These are phyloP conservation scores for Aphanomyces euteiches DNA, from an alignment of 352 stramenopile species.

Conservation along the genomic window DNA sequence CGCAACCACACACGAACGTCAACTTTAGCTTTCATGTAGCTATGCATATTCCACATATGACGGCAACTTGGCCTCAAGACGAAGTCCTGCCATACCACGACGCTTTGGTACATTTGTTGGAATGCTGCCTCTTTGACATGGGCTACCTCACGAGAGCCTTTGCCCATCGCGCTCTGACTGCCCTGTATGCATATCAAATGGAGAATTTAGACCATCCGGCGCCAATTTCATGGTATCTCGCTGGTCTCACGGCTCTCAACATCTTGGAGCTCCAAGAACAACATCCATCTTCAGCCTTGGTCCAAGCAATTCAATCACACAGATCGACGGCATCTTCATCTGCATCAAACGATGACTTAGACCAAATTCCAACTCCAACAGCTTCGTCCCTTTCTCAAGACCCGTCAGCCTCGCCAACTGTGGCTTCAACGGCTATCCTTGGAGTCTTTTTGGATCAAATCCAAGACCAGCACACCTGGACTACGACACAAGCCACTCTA, in stretches of 20 bases:
- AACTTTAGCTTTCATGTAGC: conserved; percentile 12
- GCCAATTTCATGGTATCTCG: neutral
- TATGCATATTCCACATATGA: conserved; percentile 2
- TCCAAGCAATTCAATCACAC: neutral
- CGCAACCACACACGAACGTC: neutral
- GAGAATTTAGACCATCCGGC: neutral
- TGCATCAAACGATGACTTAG: too few species aligned
- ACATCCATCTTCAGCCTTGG: neutral
- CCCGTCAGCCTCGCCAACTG: neutral
- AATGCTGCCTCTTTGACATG: neutral
- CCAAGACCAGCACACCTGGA: conserved; percentile 7
- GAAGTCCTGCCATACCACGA: conserved; percentile 1
- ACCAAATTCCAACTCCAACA: neutral
- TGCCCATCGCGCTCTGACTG: neutral
- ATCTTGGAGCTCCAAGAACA: neutral
- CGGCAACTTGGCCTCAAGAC: neutral
- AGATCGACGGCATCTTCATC: too few species aligned
- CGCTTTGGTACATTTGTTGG: neutral
- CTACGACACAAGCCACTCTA: neutral
- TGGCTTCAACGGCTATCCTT: neutral
- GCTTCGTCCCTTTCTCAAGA: neutral
- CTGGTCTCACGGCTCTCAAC: conserved; percentile 7
- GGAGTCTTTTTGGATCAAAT: conserved; percentile 6
- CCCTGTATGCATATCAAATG: conserved; percentile 1
- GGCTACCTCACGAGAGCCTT: conserved; percentile 1